Base-by-base conservation (phyloP, 2,329 filamentous ascomycete genomes). In the Diaporthe ampelina region DNA sequence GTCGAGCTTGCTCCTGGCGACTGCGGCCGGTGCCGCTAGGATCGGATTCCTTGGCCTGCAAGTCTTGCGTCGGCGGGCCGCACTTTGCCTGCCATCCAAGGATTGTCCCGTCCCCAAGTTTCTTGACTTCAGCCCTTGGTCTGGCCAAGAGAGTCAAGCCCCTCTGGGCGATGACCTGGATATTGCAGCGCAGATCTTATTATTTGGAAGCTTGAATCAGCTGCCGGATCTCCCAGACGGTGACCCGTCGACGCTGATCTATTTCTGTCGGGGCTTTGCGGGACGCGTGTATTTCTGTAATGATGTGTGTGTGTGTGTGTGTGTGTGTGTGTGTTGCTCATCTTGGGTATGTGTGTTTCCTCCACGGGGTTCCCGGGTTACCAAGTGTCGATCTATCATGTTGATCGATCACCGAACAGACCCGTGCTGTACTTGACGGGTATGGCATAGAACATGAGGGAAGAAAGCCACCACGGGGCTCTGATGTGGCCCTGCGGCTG, bases 181-280 rank as follows among this genome's bases (percentile, higher is more conserved):
- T 37, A 61, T 54, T 56, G 35, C 35, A 72, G 57, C 43, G 57
- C 57, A 72, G 70, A 72, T 72, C 70, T 72, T 63, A 72, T 29
- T 54, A 45, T 63, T 29, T 32, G 45, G 48, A 63, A 48, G 50
- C 67, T 57, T 63, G 57, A 72, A 40, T 37, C 29, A 68, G 63
- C 63, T 68, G 26, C 32, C 48, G 45, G 63, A 8, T 54, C 48
- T 54, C n/a, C 48, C 48, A 40, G 32, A 7, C 10, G 29, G 24
- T 68, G 32, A n/a, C 63, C 48, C 21, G 48, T 68, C 63, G 63
- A 15, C 17, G 63, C 63, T 68, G 63, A 54, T 68, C 63, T 68
- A 68, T 40, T 68, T 40, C 29, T 21, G 63, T 54, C 48, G 45
- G 63, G 63, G 32, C 15, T 50, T n/a, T 67, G 63, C 45, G 15